phyloP scores from a whole-genome alignment of 352 stramenopile genomes.

The Globisporangium paddicum region DNA sequence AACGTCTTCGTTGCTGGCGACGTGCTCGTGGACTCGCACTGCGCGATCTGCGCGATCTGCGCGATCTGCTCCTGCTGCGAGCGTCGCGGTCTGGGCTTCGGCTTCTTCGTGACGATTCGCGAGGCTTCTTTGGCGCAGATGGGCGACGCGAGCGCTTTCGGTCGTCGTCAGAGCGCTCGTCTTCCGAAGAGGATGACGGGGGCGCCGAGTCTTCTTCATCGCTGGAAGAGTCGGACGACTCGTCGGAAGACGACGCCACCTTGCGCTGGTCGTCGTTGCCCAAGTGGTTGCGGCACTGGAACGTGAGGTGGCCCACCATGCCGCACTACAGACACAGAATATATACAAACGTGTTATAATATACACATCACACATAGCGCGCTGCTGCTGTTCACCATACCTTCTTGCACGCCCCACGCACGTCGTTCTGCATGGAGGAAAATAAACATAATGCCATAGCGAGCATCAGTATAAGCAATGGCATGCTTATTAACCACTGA shows the following conservation, averaged over 20 bases:
- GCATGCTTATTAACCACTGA: no score
- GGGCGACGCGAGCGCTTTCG: conserved; percentile 3
- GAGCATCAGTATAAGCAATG: not conserved
- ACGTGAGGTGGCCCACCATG: conserved; percentile 90
- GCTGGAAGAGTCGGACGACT: conserved; percentile 14
- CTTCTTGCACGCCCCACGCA: conserved; percentile 83
- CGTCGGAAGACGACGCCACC: conserved; percentile 26
- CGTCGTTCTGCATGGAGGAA: conserved; percentile 41
- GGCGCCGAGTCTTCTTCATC: conserved; percentile 22
- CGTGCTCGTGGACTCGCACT: conserved; percentile 7
- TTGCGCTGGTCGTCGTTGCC: conserved; percentile 35
- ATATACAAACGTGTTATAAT: not conserved
- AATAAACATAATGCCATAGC: conserved; percentile 1
- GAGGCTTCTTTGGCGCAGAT: conserved; percentile 10
- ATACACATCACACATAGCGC: not conserved
- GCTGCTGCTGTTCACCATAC: conserved; percentile 10
- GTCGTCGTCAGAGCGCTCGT: not conserved
- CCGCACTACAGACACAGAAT: conserved; percentile 46
- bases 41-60: conserved; percentile 11
- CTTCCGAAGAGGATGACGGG: conserved; percentile 2
- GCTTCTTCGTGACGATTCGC: conserved; percentile 4
- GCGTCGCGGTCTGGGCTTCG: conserved; percentile 4
- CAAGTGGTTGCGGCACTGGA: conserved; percentile 87
- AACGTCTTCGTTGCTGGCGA: not conserved
- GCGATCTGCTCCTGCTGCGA: conserved; percentile 11